These are phyloP conservation scores for Epichloe bromicola DNA, from an alignment of 2,329 filamentous ascomycete genomes.

Conservation along the genomic window DNA sequence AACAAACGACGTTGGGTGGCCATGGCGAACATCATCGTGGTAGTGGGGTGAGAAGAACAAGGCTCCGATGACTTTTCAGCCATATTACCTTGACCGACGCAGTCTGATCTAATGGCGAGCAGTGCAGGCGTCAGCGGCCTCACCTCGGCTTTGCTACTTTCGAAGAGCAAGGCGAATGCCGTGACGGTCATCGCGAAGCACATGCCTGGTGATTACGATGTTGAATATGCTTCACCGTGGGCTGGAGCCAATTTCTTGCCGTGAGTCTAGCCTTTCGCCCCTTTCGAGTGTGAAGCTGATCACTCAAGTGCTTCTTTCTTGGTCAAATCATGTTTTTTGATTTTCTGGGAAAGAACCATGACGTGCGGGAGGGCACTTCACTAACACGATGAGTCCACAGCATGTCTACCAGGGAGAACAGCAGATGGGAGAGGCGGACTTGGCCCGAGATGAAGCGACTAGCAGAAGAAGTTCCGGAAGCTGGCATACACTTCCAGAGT, in stretches of 20 bases:
- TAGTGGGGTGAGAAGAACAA: constrained; percentile 19
- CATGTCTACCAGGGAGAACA: constrained; percentile 29
- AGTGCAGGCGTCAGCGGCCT: constrained; percentile 39
- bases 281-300: too few species aligned
- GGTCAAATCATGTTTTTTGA: not conserved
- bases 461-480: constrained; percentile 54
- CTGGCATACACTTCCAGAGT: constrained; percentile 71
- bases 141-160: constrained; percentile 35
- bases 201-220: constrained; percentile 87
- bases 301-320: not conserved
- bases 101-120: not conserved
- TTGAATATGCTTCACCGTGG: constrained; percentile 84
- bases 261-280: constrained; percentile 29
- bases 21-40: constrained; percentile 5
- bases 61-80: not conserved
- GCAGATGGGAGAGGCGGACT: constrained; percentile 48
- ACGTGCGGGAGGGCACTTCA: not conserved
- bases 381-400: constrained; percentile 15
- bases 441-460: constrained; percentile 48
- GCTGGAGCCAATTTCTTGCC: constrained; percentile 72
- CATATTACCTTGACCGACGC: not conserved
- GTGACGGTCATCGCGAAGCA: constrained; percentile 72
- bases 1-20: not conserved
- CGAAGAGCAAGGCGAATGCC: constrained; percentile 28
- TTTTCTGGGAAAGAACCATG: not conserved